Evolutionary conservation across 2,329 filamentous ascomycete genomes (phyloP).

Genomic region (Claviceps pazoutovae): DNA sequence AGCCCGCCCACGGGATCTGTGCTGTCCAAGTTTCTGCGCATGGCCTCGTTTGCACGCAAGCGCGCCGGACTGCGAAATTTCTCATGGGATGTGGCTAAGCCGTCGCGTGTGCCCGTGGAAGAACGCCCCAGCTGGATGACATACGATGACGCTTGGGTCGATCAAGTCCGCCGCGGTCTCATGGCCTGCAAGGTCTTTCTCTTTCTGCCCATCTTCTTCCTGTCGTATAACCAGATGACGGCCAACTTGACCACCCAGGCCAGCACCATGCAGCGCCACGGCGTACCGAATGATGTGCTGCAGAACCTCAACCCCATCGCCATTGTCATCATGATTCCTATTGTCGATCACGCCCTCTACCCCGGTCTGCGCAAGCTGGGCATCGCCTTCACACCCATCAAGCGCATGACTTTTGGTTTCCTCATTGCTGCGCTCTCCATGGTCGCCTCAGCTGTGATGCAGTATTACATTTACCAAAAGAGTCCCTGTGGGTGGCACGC

Average conservation of each 20-base stretch:
- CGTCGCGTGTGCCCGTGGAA: conserved; percentile 41
- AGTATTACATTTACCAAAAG: conserved; percentile 49
- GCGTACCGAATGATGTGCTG: conserved; percentile 65
- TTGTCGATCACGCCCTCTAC: conserved; percentile 57
- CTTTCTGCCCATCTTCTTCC: conserved; percentile 53
- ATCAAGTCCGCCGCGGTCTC: conserved; percentile 59
- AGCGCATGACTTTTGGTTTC: conserved; percentile 61
- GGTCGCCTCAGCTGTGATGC: conserved; percentile 42
- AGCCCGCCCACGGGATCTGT: conserved; percentile 59
- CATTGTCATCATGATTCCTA: conserved; percentile 60
- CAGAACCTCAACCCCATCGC: conserved; percentile 64
- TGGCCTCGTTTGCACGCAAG: conserved; percentile 48
- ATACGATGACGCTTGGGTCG: conserved; percentile 72
- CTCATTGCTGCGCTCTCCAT: conserved; percentile 48
- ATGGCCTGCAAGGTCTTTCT: conserved; percentile 57
- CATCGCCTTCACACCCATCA: conserved; percentile 60
- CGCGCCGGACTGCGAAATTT: conserved; percentile 50
- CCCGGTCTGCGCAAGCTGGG: conserved; percentile 49
- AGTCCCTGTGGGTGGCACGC: conserved; percentile 46
- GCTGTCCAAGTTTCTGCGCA: conserved; percentile 48
- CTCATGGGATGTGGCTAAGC: conserved; percentile 56
- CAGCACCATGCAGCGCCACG: conserved; percentile 50
- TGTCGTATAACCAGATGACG: conserved; percentile 46
- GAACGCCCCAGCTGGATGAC: conserved; percentile 60
- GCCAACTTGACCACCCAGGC: conserved; percentile 51